phyloP scores from a whole-genome alignment of 2,329 filamentous ascomycete genomes.

The Fusarium aywerte region DNA sequence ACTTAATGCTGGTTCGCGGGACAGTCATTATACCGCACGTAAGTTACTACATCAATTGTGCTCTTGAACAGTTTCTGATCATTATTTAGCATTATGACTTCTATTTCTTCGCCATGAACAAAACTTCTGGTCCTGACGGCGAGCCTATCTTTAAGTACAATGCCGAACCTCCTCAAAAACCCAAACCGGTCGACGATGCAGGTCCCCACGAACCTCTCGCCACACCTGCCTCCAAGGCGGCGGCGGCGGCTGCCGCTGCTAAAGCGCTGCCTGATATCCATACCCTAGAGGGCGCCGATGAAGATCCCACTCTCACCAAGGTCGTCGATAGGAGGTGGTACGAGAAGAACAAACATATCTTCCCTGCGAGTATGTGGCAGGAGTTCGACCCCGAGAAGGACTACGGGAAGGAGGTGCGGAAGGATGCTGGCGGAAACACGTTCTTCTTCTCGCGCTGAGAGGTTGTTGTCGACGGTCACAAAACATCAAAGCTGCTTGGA shows the following conservation, averaged over 20 bases:
- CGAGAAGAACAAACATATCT: conserved; percentile 97
- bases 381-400: conserved; percentile 93
- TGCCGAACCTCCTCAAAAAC: conserved; percentile 56
- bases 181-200: conserved; percentile 45
- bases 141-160: conserved; percentile 80
- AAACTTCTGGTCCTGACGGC: conserved; percentile 77
- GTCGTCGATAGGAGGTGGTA: conserved; percentile 98
- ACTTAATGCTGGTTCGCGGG: conserved; percentile 90
- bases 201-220: conserved; percentile 34
- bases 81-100: conserved; percentile 87
- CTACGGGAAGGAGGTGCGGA: conserved; percentile 79
- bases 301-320: conserved; percentile 86
- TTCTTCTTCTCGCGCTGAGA: conserved; percentile 79
- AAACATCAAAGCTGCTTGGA: conserved; percentile 2
- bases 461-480: conserved; percentile 6
- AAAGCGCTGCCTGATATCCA: conserved; percentile 59
- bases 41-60: conserved; percentile 54
- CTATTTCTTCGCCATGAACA: conserved; percentile 96
- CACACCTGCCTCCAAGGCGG: conserved; percentile 51
- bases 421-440: conserved; percentile 88
- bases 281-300: conserved; percentile 76
- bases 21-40: conserved; percentile 95
- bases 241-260: conserved; percentile 53
- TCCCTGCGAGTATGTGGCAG: conserved; percentile 94
- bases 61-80: conserved; percentile 32